Conservation (phyloP, 163 green algal genomes). For the Chlorella variabilis region DNA sequence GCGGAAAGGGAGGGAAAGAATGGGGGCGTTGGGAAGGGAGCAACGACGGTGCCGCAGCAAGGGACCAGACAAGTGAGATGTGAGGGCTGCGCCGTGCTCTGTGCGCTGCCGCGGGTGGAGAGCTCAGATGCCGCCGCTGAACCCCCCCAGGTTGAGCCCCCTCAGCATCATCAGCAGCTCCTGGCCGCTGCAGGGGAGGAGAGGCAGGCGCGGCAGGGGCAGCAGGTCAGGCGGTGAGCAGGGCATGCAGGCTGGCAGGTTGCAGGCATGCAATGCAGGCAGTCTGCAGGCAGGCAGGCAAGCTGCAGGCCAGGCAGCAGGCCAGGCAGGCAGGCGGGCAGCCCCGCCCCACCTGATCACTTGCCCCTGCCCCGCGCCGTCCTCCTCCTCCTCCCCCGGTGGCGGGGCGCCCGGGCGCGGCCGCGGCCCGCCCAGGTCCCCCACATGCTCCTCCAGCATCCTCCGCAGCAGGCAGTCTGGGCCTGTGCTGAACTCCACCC, state of each 20-base stretch:
- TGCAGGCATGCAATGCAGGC: background rate
- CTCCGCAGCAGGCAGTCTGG: constrained; percentile 24
- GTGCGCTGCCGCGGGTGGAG: too few relatives aligned
- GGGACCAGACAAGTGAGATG: too few relatives aligned
- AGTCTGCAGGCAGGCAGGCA: background rate
- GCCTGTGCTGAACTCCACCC: constrained; percentile 6
- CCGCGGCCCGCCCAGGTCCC: constrained; percentile 19
- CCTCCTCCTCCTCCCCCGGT: background rate
- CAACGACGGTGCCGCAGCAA: too few relatives aligned
- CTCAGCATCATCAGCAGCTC: constrained; percentile 46
- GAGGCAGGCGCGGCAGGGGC: background rate
- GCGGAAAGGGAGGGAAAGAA: too few relatives aligned
- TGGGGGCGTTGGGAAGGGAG: too few relatives aligned
- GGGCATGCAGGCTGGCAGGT: background rate
- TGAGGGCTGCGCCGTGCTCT: too few relatives aligned
- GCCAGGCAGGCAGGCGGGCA: background rate
- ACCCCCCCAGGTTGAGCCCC: constrained; percentile 36
- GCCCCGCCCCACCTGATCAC: constrained; percentile 20
- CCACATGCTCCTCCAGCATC: constrained; percentile 24
- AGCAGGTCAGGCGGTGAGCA: background rate
- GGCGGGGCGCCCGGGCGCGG: background rate
- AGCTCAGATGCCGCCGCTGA: constrained; percentile 10
- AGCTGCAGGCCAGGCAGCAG: background rate
- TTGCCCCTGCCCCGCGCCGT: background rate
- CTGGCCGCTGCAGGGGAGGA: constrained; percentile 8